These are phyloP conservation scores for Annulohypoxylon nitens DNA, from an alignment of 495 filamentous ascomycete species.

Conservation along the genomic window DNA sequence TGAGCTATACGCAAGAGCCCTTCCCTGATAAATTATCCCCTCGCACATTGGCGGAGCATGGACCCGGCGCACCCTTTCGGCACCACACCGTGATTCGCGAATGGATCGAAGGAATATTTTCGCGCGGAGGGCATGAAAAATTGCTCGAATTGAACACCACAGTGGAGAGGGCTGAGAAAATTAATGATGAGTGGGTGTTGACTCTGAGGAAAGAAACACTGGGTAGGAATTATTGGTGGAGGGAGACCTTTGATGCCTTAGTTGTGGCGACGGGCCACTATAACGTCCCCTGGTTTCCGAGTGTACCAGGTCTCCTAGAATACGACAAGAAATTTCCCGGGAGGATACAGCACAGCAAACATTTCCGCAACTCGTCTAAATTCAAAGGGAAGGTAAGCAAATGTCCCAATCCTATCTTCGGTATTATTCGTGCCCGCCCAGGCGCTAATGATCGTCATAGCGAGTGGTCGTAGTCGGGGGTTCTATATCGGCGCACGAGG, in stretches of 20 bases:
- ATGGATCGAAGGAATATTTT: conserved; percentile 58
- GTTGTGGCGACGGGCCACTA: conserved; percentile 54
- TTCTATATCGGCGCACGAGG: conserved; percentile 52
- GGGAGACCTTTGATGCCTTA: conserved; percentile 53
- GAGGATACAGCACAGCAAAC: conserved; percentile 53
- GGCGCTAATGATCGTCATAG: conserved; percentile 32
- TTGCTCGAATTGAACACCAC: conserved; percentile 57
- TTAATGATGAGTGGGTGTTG: conserved; percentile 54
- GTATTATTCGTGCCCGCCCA: neutral
- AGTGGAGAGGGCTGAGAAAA: conserved; percentile 57
- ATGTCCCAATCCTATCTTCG: neutral
- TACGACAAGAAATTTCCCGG: conserved; percentile 52
- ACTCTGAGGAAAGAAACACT: conserved; percentile 53
- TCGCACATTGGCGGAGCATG: conserved; percentile 51
- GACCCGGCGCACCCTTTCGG: conserved; percentile 53
- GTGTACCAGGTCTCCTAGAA: conserved; percentile 49
- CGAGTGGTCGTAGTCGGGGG: conserved; percentile 52
- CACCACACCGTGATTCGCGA: conserved; percentile 55
- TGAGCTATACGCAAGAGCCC: conserved; percentile 58
- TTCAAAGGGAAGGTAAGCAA: conserved; percentile 61
- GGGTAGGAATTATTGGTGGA: conserved; percentile 59
- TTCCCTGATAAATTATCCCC: conserved; percentile 52
- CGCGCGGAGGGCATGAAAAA: conserved; percentile 53
- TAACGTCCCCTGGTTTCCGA: conserved; percentile 54
- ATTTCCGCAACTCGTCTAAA: conserved; percentile 48